phyloP scores from a whole-genome alignment of 352 stramenopile genomes.

The Aphanomyces euteiches region DNA sequence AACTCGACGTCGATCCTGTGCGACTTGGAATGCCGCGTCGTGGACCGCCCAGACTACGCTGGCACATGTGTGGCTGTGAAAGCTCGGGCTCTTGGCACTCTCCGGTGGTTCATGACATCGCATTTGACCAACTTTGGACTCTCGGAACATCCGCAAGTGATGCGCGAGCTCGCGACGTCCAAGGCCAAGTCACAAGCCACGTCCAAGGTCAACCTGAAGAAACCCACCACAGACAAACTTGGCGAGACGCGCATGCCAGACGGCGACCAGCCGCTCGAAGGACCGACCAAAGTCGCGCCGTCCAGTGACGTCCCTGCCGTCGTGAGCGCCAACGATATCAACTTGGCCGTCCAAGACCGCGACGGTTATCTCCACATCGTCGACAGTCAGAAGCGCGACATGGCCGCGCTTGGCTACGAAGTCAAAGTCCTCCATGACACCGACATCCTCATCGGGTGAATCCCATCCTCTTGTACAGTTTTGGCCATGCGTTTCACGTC shows the following conservation, averaged over 20 bases:
- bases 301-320: not conserved
- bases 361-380: constrained; percentile 17
- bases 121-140: constrained; percentile 21
- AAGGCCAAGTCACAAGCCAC: not conserved
- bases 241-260: not conserved
- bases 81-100: constrained; percentile 14
- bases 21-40: not conserved
- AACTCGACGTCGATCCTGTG: constrained; percentile 24
- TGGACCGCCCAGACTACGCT: not conserved
- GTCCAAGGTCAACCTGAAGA: not conserved
- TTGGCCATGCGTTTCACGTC: too few species aligned
- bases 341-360: constrained; percentile 21
- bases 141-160: not conserved
- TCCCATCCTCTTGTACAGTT: too few species aligned
- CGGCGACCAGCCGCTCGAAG: not conserved
- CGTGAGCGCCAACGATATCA: not conserved
- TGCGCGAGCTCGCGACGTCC: not conserved
- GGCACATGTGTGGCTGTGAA: not conserved
- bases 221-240: not conserved
- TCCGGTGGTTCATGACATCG: constrained; percentile 19
- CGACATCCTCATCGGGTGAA: not conserved
- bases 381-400: constrained; percentile 10
- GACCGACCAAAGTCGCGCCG: not conserved
- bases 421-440: constrained; percentile 26
- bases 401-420: constrained; percentile 3